Percentiles rank a stretch among this genome's conserved stretches.
Evolutionary conservation across 345 rosid genomes (phyloP).

Genomic region (Acer negundo): DNA sequence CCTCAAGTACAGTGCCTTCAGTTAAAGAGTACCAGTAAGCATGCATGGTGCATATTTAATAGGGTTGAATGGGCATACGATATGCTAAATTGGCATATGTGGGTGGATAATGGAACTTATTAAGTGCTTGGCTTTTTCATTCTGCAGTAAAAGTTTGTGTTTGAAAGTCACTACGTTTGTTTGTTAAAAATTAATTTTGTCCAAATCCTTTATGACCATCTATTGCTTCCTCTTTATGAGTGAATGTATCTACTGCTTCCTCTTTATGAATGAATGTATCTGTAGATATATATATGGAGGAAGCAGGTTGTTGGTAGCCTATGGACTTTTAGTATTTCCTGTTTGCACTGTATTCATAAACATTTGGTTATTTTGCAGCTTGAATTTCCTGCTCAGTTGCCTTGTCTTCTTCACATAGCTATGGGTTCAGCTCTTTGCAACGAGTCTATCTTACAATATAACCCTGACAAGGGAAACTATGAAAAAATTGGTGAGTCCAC

Average conservation of each 20-base stretch:
- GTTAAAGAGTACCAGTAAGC: slow-evolving; percentile 1
- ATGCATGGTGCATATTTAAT: neutral
- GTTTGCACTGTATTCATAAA: slow-evolving; percentile 18
- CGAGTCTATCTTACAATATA: slow-evolving; percentile 90
- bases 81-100: neutral
- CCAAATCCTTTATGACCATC: neutral
- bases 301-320: neutral
- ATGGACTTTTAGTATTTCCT: neutral
- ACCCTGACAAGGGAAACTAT: slow-evolving; percentile 84
- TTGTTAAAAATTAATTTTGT: neutral
- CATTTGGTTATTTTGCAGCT: slow-evolving; percentile 57
- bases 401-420: slow-evolving; percentile 91
- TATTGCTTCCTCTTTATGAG: slow-evolving; percentile 3
- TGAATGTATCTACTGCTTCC: neutral
- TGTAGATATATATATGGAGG: slow-evolving; percentile 2
- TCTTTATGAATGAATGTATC: slow-evolving; percentile 13
- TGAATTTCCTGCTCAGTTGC: slow-evolving; percentile 87
- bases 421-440: slow-evolving; percentile 98
- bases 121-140: neutral
- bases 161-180: neutral
- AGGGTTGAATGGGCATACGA: neutral
- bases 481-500: slow-evolving; percentile 99
- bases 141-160: neutral
- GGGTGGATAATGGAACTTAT: neutral
- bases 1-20: neutral